phyloP scores from a whole-genome alignment of 169 alveolate genomes.

The Eimeria tenella region DNA sequence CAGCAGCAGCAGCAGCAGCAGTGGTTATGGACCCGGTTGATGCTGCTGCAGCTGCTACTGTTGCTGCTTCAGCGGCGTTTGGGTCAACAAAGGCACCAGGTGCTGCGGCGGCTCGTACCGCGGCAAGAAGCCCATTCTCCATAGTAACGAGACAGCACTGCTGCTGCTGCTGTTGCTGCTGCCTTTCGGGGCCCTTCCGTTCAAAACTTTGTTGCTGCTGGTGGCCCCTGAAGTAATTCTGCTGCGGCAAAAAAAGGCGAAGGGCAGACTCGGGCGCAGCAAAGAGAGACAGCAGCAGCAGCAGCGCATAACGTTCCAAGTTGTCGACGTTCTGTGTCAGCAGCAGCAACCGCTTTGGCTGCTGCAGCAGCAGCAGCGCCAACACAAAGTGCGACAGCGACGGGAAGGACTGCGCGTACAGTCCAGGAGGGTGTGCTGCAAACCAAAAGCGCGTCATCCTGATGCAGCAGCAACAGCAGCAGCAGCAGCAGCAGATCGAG shows the following conservation, averaged over 20 bases:
- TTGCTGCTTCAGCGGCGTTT: background rate
- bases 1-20: slow-evolving; percentile 29
- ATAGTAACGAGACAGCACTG: background rate
- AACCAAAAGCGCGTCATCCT: slow-evolving; percentile 68
- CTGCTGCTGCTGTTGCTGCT: slow-evolving; percentile 24
- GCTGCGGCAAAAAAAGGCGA: background rate
- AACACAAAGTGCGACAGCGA: slow-evolving; percentile 60
- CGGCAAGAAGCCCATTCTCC: background rate
- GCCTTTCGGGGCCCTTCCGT: background rate
- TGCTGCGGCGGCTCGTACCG: background rate
- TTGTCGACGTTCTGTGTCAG: slow-evolving; percentile 76
- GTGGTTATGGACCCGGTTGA: background rate
- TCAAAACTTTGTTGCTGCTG: background rate
- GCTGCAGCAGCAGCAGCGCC: slow-evolving; percentile 73
- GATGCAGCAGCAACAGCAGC: slow-evolving; percentile 44
- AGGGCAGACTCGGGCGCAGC: slow-evolving; percentile 32
- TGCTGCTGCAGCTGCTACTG: background rate
- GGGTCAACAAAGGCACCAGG: background rate
- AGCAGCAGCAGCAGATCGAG: slow-evolving; percentile 7
- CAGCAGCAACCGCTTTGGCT: slow-evolving; percentile 74
- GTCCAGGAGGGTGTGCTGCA: slow-evolving; percentile 64
- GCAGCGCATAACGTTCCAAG: slow-evolving; percentile 55
- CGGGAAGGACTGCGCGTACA: slow-evolving; percentile 31
- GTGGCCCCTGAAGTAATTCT: slow-evolving; percentile 6
- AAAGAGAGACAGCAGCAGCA: slow-evolving; percentile 7